Evolutionary conservation across 345 rosid genomes (phyloP).

Genomic region (Balakata baccata): DNA sequence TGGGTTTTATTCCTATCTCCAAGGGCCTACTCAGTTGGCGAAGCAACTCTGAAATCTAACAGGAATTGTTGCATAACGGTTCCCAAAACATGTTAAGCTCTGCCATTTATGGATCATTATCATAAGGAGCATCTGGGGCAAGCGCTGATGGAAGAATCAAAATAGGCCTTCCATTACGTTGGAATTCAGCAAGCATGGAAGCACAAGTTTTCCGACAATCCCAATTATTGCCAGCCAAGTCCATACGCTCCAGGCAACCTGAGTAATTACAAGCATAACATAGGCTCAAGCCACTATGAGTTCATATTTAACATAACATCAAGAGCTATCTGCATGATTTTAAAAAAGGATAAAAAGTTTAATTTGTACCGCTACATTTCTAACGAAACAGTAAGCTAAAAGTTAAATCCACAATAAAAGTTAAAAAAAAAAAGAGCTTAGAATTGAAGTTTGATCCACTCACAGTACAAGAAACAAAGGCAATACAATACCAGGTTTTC

Average conservation of each 20-base stretch:
- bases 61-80: neutral
- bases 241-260: slow-evolving; percentile 65
- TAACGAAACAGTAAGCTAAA: neutral
- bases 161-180: slow-evolving; percentile 54
- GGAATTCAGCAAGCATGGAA: slow-evolving; percentile 53
- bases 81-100: neutral
- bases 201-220: slow-evolving; percentile 35
- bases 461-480: neutral
- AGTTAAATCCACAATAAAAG: neutral
- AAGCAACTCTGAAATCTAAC: neutral
- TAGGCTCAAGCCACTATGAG: neutral
- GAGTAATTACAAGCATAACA: slow-evolving; percentile 10
- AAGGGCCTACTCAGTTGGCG: neutral
- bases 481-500: neutral
- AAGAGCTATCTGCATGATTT: neutral
- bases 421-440: neutral
- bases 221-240: slow-evolving; percentile 71
- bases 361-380: neutral
- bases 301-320: slow-evolving; percentile 4
- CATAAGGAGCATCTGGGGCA: slow-evolving; percentile 49
- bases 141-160: slow-evolving; percentile 45
- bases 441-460: neutral
- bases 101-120: slow-evolving; percentile 66
- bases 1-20: neutral
- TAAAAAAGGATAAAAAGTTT: too few species aligned